Evolutionary conservation across 2,329 filamentous ascomycete species (phyloP).

Genomic region (Penicillium sp.): DNA sequence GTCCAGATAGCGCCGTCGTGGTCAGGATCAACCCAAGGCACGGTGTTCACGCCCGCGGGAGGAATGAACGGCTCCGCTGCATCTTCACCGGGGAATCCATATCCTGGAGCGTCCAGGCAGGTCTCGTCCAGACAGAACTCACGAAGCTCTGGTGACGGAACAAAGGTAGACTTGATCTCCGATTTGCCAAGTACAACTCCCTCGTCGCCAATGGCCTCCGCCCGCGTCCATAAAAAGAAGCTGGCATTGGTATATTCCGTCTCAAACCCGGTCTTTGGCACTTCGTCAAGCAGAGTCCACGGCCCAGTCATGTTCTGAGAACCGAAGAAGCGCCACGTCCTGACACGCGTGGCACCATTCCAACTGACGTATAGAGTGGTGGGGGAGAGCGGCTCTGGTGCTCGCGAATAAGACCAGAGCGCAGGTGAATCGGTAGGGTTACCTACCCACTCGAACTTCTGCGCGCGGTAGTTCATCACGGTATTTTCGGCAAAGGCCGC

Average conservation of each 20-base stretch:
- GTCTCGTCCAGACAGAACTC: conserved; percentile 32
- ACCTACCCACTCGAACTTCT: conserved; percentile 46
- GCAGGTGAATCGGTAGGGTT: conserved; percentile 44
- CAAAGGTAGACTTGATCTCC: conserved; percentile 38
- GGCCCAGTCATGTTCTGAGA: conserved; percentile 32
- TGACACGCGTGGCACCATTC: conserved; percentile 44
- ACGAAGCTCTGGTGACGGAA: conserved; percentile 37
- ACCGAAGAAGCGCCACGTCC: conserved; percentile 40
- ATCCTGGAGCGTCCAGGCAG: conserved; percentile 33
- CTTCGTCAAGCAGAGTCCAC: conserved; percentile 31
- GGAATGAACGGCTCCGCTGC: conserved; percentile 31
- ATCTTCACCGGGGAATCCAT: conserved; percentile 33
- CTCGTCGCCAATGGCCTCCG: conserved; percentile 37
- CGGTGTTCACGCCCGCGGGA: conserved; percentile 32
- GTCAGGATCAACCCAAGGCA: conserved; percentile 35
- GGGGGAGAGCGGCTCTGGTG: conserved; percentile 26
- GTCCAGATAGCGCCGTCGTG: conserved; percentile 25
- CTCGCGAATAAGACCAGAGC: conserved; percentile 41
- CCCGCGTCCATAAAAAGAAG: conserved; percentile 37
- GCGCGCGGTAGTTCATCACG: conserved; percentile 46
- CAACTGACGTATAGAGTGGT: conserved; percentile 43
- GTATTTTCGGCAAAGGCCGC: conserved; percentile 34
- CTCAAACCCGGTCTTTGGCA: conserved; percentile 42
- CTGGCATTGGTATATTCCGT: conserved; percentile 34
- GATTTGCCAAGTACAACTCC: conserved; percentile 38